Base-by-base conservation (phyloP, 495 filamentous ascomycete species). In the Hypoxylon lienhwacheense region DNA sequence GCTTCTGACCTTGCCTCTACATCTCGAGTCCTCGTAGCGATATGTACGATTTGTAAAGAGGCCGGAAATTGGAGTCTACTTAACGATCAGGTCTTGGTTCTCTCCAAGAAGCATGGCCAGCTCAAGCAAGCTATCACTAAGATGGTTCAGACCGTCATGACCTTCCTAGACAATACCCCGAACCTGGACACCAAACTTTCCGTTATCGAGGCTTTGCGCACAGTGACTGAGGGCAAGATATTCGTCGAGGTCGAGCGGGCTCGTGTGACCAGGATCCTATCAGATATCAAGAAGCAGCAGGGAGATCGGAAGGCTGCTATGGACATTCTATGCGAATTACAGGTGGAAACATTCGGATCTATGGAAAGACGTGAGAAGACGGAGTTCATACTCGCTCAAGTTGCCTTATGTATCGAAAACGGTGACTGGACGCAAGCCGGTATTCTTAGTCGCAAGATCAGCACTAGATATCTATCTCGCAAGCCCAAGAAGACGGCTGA, bases 81-180 rank as follows among this genome's bases (percentile, higher is more conserved):
- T 64, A 97, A 95, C 66, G 93, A 98, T 73, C 92, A 98, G 72
- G 89, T 96, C 50, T 80, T 96, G 41, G 79, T 96, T 37, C 82
- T 97, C 36, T 96, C 92, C 55, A 97, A 97, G 85, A 98, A 98
- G 77, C 93, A 98, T 89, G 88, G 90, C 62, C 93, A 98, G 76
- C 91, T 98, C 72, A 97, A 97, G 72, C 95, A 97, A 76, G 93
- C 93, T 63, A 91, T 88, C 55, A 97, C 93, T 58, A 92, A 90
- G 79, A 98, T 98, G 93, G 93, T 98, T 33, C 93, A 97, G 78
- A 85, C 84, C 43, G 90, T 95, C 45, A 95, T 98, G 89, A 78
- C 73, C 35, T 97, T 96, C 69, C 73, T 98, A 68, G 88, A 95
- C 65, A 81, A 87, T 37, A 66, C 81, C 24, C 89, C 91, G 28